Conservation (phyloP, 1,284 basidiomycete species). For the Takashimella tepidaria region DNA sequence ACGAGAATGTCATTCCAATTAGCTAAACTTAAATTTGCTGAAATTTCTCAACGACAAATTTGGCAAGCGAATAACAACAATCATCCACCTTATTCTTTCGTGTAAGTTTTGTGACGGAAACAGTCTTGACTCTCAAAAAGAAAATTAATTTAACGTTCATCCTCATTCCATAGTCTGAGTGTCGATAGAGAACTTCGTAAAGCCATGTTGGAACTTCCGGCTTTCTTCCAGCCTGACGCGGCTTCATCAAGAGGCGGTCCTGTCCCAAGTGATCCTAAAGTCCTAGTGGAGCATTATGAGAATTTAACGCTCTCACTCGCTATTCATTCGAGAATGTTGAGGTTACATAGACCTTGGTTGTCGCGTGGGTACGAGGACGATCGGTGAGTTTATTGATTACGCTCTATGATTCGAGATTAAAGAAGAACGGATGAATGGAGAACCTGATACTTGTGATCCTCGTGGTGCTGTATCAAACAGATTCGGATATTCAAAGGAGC, state of each 20-base stretch:
- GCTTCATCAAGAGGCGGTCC: conserved; percentile 14
- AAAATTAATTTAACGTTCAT: too few species aligned
- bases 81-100: conserved; percentile 48
- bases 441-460: too few species aligned
- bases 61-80: conserved; percentile 48
- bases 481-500: conserved; percentile 48
- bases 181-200: conserved; percentile 47
- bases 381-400: conserved; percentile 24
- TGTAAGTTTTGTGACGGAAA: too few species aligned
- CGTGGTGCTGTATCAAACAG: conserved; percentile 11
- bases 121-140: too few species aligned
- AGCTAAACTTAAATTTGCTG: conserved; percentile 44
- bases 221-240: conserved; percentile 45
- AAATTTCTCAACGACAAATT: conserved; percentile 47
- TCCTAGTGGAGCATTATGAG: conserved; percentile 47
- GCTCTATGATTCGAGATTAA: too few species aligned
- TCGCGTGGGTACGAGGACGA: conserved; percentile 45
- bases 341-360: conserved; percentile 47
- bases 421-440: too few species aligned
- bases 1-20: conserved; percentile 49
- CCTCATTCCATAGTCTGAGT: conserved; percentile 7
- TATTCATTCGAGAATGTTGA: conserved; percentile 46
- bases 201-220: conserved; percentile 46
- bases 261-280: conserved; percentile 34
- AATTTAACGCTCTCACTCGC: conserved; percentile 47